A percentile compares a stretch with the other conserved stretches of the same genome.
Conservation (phyloP, 1,139 yeast species). For the Arxiozyma heterogenica region DNA sequence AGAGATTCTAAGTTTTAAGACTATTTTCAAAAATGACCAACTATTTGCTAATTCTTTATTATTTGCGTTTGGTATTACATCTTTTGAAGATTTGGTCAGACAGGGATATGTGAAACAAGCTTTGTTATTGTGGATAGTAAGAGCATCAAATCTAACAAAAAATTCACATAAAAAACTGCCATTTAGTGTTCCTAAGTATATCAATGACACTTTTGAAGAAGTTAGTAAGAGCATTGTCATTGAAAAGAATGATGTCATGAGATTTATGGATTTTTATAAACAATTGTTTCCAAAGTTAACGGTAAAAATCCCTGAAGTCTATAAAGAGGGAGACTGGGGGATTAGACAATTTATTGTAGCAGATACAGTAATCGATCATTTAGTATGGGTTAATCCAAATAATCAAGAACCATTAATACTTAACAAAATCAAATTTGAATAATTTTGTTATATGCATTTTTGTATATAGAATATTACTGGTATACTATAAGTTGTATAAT, state of each 20-base stretch:
- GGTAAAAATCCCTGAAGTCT: constrained; percentile 53
- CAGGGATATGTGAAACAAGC: constrained; percentile 48
- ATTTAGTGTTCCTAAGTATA: constrained; percentile 45
- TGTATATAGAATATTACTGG: no score
- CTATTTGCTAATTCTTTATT: constrained; percentile 48
- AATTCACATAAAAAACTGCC: constrained; percentile 32
- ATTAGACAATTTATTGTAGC: constrained; percentile 51
- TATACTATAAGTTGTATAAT: no score
- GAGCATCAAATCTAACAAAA: constrained; percentile 40
- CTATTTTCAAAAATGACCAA: constrained; percentile 46
- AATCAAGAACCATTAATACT: constrained; percentile 56
- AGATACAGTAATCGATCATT: constrained; percentile 48
- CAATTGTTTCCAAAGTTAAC: constrained; percentile 46
- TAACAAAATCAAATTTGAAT: constrained; percentile 14
- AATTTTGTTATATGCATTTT: background rate
- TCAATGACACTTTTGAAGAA: constrained; percentile 37
- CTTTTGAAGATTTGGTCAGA: constrained; percentile 43
- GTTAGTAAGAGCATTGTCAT: constrained; percentile 35
- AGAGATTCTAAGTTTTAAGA: constrained; percentile 46
- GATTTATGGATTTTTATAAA: constrained; percentile 46
- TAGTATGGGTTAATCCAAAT: constrained; percentile 50
- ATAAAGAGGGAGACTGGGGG: constrained; percentile 53
- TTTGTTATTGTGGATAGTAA: constrained; percentile 53
- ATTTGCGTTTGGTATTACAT: constrained; percentile 47
- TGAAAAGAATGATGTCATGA: constrained; percentile 44